These are phyloP conservation scores for Mycena filopes DNA, from an alignment of 768 basidiomycete genomes.

Conservation along the genomic window DNA sequence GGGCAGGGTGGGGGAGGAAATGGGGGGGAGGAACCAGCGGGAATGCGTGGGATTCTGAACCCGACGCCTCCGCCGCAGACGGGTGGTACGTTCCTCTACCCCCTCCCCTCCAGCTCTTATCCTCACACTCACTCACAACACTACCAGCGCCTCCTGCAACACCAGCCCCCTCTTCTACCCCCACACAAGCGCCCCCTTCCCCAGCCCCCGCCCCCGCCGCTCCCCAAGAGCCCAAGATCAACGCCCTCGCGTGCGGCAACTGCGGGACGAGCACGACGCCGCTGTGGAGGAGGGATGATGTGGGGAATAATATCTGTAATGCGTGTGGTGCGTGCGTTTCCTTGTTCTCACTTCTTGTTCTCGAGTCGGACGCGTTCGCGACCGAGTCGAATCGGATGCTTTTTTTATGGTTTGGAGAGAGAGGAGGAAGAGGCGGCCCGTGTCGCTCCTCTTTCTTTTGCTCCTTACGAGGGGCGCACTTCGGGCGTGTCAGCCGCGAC, in stretches of 20 bases:
- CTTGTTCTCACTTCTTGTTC: conserved; percentile 31
- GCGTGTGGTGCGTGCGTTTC: conserved; percentile 87
- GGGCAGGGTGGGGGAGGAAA: conserved; percentile 8
- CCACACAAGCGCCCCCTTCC: neutral
- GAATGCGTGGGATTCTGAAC: conserved; percentile 30
- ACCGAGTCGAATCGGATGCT: too few species aligned
- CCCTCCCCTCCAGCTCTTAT: neutral
- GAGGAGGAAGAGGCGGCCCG: too few species aligned
- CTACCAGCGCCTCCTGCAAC: too few species aligned
- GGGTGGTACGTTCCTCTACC: neutral
- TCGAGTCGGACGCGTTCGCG: too few species aligned
- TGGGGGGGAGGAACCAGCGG: conserved; percentile 23
- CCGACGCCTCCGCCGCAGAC: conserved; percentile 28
- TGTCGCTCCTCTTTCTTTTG: too few species aligned
- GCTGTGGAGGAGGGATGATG: conserved; percentile 89
- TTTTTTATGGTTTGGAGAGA: conserved; percentile 19
- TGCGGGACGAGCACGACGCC: conserved; percentile 92
- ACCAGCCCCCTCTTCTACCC: neutral
- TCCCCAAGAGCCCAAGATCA: conserved; percentile 50
- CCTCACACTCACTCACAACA: neutral
- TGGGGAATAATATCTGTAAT: conserved; percentile 94
- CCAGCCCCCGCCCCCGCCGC: neutral
- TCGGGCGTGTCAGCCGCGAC: too few species aligned
- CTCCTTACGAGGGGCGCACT: too few species aligned
- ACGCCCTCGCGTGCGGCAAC: conserved; percentile 86